Evolutionary conservation across 257 asterid species (phyloP), one percentile per base, ranked within the genome.

Genomic region (Salvia splendens): DNA sequence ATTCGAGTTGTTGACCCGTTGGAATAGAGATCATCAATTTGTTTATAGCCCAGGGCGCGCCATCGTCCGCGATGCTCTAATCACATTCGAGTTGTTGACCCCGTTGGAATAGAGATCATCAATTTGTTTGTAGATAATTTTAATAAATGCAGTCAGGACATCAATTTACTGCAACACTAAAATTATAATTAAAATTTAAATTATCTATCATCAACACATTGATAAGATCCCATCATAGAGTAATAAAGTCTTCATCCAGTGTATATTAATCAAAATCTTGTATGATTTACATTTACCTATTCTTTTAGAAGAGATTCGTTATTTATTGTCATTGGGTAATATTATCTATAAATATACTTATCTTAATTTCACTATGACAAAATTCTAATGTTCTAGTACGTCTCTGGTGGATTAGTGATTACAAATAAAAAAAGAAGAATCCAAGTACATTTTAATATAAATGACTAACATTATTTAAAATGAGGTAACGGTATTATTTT

Each of bases 121-220:
- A 20, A 20, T 20, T 20, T 20, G 40, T 52, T 15, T 51, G 8
- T 60, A 46, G 62, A 59, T 65, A 65, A 65, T 33, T 60, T 42
- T n/a, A 51, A 47, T 58, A 43, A 69, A 71, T 70, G 43, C 47
- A 65, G 65, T 54, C 64, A 51, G 24, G 6, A 36, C n/a, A 55
- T 49, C 52, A 8, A 75, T 28, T 24, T 20, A 17, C 5, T 45
- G 48, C 3, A 5, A 55, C 46, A 68, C 20, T 42, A 1, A 62
- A 59, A 51, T 51, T 16, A 32, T 41, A 11, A 50, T 33, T 16
- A 45, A 12, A 8, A 6, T 7, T 20, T 20, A 20, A 20, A 20
- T 20, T 20, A 20, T 20, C 0, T 20, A 20, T 20, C 24, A 20
- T 20, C 24, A 20, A 38, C 28, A 33, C 61, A 6, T 43, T 5